phyloP scores from a whole-genome alignment of 352 stramenopile genomes.

The Globisporangium orthogonon region DNA sequence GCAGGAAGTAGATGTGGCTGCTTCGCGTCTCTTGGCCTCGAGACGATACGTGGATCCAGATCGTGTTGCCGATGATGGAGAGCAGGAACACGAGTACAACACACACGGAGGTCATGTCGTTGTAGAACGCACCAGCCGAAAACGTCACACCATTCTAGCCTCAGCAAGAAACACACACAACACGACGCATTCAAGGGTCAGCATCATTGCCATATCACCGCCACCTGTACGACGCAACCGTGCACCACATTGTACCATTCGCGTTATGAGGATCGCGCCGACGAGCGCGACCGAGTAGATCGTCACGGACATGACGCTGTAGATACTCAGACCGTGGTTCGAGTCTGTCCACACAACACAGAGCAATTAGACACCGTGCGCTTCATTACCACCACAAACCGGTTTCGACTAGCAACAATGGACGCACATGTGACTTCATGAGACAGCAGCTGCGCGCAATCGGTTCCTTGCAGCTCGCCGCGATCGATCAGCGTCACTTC shows the following conservation, averaged over 20 bases:
- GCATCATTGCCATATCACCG: background rate
- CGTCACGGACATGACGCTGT: slow-evolving; percentile 83
- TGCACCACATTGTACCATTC: slow-evolving; percentile 44
- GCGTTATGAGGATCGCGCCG: slow-evolving; percentile 68
- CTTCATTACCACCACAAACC: background rate
- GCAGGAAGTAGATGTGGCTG: slow-evolving; percentile 70
- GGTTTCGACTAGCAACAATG: background rate
- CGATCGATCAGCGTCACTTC: slow-evolving; percentile 60
- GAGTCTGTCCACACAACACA: slow-evolving; percentile 23
- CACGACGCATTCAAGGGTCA: background rate
- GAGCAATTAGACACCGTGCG: slow-evolving; percentile 7
- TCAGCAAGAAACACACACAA: slow-evolving; percentile 1
- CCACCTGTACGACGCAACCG: background rate
- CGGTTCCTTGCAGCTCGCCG: slow-evolving; percentile 39
- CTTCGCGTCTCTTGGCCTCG: slow-evolving; percentile 33
- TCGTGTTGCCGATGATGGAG: slow-evolving; percentile 67
- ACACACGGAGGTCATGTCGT: slow-evolving; percentile 78
- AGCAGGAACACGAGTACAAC: slow-evolving; percentile 71
- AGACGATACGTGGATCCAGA: slow-evolving; percentile 75
- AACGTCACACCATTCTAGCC: slow-evolving; percentile 76
- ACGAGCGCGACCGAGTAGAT: slow-evolving; percentile 75
- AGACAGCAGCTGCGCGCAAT: slow-evolving; percentile 66
- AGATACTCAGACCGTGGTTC: slow-evolving; percentile 72
- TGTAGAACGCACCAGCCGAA: slow-evolving; percentile 71
- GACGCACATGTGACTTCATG: slow-evolving; percentile 56